Evolutionary conservation across 225 moss, liverwort and hornwort species (phyloP).

Genomic region (Pleurozium schreberi): DNA sequence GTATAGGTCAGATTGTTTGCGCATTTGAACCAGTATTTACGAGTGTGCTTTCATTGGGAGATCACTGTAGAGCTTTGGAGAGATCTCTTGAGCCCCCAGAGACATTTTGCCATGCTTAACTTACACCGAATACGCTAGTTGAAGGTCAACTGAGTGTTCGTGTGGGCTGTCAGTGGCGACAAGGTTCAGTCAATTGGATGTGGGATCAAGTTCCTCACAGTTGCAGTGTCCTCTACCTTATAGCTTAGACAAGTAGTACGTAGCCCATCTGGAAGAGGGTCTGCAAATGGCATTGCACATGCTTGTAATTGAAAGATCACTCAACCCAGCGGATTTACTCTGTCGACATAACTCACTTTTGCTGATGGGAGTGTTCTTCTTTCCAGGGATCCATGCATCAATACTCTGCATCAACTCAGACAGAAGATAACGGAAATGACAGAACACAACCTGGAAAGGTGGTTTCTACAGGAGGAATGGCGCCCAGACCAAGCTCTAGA

Average conservation of each 20-base stretch:
- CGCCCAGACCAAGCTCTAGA: background rate
- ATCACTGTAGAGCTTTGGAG: background rate
- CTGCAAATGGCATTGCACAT: background rate
- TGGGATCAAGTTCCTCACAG: background rate
- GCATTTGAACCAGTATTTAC: background rate
- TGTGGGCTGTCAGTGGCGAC: background rate
- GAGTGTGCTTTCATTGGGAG: background rate
- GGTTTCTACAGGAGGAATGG: background rate
- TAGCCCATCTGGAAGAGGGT: background rate
- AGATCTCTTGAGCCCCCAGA: background rate
- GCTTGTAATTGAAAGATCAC: background rate
- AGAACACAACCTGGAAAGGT: background rate
- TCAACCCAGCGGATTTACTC: background rate
- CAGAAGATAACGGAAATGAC: background rate
- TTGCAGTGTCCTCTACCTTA: background rate
- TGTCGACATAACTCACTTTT: background rate
- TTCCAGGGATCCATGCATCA: background rate
- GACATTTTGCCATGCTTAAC: background rate
- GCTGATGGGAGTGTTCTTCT: background rate
- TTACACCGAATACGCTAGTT: background rate
- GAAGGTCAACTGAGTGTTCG: background rate
- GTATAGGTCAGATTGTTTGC: background rate
- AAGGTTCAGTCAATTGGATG: background rate
- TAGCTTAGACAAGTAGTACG: too few relatives aligned
- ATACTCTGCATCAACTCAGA: background rate